A percentile compares a stretch with the other conserved stretches of the same genome.
These are phyloP conservation scores for Leccinum fibrillosum DNA, from an alignment of 768 basidiomycete genomes.

Conservation along the genomic window DNA sequence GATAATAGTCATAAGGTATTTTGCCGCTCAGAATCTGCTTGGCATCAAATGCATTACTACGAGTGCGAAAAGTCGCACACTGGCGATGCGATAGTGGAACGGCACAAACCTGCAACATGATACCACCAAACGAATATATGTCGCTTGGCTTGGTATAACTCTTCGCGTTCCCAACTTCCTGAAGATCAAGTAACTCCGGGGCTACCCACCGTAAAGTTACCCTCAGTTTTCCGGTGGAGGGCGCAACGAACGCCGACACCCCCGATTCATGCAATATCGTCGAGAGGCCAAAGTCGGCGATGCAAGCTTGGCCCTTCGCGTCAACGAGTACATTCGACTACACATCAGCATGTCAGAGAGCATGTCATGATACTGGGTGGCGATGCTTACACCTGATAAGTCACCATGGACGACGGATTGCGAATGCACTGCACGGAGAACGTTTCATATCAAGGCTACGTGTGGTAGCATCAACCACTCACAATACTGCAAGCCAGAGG, in stretches of 20 bases:
- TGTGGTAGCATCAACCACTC: neutral
- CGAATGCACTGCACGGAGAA: neutral
- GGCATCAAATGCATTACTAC: neutral
- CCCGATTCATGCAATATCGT: slow-evolving; percentile 28
- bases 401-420: neutral
- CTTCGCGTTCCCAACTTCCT: slow-evolving; percentile 8
- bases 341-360: neutral
- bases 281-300: neutral
- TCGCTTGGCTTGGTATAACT: slow-evolving; percentile 3
- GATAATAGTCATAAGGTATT: slow-evolving; percentile 1
- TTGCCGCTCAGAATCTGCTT: slow-evolving; percentile 9
- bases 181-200: slow-evolving; percentile 32
- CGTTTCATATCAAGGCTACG: neutral
- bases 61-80: neutral
- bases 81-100: neutral
- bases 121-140: slow-evolving; percentile 27
- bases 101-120: slow-evolving; percentile 22
- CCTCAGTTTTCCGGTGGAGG: slow-evolving; percentile 20
- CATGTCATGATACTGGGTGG: neutral
- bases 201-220: slow-evolving; percentile 40
- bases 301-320: neutral
- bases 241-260: slow-evolving; percentile 27
- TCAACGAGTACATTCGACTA: neutral
- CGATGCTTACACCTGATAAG: neutral
- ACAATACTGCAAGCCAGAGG: neutral